Conservation (phyloP, 305 asterid genomes). For the Rubia peregrina region DNA sequence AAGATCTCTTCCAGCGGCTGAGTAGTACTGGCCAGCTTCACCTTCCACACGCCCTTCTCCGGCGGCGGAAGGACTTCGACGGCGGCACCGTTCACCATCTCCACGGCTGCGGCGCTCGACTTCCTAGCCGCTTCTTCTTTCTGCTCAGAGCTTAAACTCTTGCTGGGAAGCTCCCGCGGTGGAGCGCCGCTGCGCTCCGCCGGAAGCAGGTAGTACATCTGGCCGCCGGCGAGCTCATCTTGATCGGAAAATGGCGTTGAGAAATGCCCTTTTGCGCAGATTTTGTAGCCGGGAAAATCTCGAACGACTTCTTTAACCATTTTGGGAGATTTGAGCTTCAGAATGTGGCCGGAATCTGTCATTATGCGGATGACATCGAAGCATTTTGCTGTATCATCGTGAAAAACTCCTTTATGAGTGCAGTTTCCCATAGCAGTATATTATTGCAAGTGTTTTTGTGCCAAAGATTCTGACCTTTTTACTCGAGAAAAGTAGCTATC, state of each 20-base stretch:
- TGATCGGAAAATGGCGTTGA: constrained; percentile 26
- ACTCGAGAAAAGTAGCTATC: not conserved
- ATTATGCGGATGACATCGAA: constrained; percentile 12
- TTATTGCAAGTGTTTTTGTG: constrained; percentile 2
- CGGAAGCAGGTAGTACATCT: constrained; percentile 27
- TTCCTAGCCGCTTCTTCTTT: constrained; percentile 9
- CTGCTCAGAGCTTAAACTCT: not conserved
- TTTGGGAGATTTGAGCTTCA: constrained; percentile 30
- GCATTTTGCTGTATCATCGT: constrained; percentile 25
- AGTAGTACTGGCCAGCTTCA: constrained; percentile 50
- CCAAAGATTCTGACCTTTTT: constrained; percentile 6
- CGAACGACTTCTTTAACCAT: constrained; percentile 27
- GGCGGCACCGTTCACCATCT: constrained; percentile 20
- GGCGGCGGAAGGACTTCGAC: constrained; percentile 31
- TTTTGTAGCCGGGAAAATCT: constrained; percentile 30
- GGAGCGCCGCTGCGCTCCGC: not conserved
- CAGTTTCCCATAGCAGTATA: constrained; percentile 51
- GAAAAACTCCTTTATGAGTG: constrained; percentile 30
- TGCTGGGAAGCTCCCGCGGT: not conserved
- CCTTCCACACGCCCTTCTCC: constrained; percentile 60
- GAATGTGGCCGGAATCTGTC: constrained; percentile 31
- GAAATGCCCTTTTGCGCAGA: constrained; percentile 20
- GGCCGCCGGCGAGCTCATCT: constrained; percentile 28
- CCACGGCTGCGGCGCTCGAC: constrained; percentile 23
- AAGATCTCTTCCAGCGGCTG: constrained; percentile 47